Percentiles rank a stretch among this genome's conserved stretches.
Evolutionary conservation across 352 stramenopile species (phyloP).

Genomic region (Globisporangium nagaii): DNA sequence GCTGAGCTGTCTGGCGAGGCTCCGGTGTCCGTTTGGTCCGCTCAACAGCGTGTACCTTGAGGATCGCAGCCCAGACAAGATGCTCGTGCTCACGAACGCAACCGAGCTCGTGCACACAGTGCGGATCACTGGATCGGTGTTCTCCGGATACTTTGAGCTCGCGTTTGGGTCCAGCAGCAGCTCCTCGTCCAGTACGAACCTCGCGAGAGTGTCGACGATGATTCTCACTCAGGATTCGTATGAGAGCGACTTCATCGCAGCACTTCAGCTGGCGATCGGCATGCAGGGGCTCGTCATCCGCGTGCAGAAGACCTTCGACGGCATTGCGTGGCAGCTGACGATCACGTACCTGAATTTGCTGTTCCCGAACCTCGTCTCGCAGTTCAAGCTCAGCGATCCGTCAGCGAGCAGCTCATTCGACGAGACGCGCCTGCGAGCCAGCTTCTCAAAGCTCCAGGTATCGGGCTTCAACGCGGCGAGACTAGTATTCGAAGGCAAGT

Average conservation of each 20-base stretch:
- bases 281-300: background rate
- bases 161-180: background rate
- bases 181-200: background rate
- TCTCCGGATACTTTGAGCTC: slow-evolving; percentile 14
- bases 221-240: background rate
- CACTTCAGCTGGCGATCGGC: background rate
- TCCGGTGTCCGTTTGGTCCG: slow-evolving; percentile 18
- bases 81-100: slow-evolving; percentile 11
- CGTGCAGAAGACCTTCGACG: background rate
- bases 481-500: background rate
- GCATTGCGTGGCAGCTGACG: background rate
- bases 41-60: slow-evolving; percentile 3
- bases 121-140: background rate
- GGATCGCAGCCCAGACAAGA: background rate
- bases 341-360: slow-evolving; percentile 9
- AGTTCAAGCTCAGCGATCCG: slow-evolving; percentile 2
- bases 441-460: slow-evolving; percentile 3
- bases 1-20: slow-evolving; percentile 12
- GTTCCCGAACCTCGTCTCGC: slow-evolving; percentile 2
- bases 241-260: background rate
- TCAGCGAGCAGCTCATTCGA: background rate
- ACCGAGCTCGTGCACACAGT: slow-evolving; percentile 2
- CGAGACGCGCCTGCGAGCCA: background rate
- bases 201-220: background rate
- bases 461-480: background rate